Evolutionary conservation across 371 early-diverging fungal species (phyloP).

Genomic region (Syncephalis plumigaleata): DNA sequence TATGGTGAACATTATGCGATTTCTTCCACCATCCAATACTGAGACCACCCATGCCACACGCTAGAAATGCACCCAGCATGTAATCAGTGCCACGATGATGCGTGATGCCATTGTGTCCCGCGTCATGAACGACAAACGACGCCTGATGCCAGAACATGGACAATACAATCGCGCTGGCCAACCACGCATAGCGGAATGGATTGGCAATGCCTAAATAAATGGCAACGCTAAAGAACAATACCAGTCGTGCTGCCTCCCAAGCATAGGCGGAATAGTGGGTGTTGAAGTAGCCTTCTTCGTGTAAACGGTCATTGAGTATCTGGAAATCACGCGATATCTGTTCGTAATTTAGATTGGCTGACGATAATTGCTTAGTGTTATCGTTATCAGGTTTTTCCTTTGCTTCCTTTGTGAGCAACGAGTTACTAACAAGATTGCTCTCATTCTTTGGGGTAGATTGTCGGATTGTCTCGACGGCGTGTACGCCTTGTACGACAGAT

Average conservation of each 20-base stretch:
- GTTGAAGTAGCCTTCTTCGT: conserved; percentile 23
- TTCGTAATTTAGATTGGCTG: conserved; percentile 8
- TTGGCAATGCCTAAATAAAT: conserved; percentile 48
- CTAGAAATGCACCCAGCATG: conserved; percentile 64
- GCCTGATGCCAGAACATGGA: conserved; percentile 84
- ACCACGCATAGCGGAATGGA: conserved; percentile 23
- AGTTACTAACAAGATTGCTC: no score
- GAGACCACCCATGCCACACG: conserved; percentile 71
- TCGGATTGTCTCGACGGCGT: no score
- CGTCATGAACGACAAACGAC: conserved; percentile 86
- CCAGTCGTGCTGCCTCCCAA: conserved; percentile 50
- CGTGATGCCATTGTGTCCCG: conserved; percentile 86
- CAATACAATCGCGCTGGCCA: conserved; percentile 34
- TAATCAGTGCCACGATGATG: conserved; percentile 55
- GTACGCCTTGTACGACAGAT: no score
- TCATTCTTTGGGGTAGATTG: no score
- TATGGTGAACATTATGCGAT: conserved; percentile 89
- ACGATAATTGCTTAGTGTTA: conserved; percentile 3
- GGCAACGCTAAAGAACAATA: conserved; percentile 29
- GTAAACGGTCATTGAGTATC: conserved; percentile 40
- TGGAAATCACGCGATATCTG: conserved; percentile 27
- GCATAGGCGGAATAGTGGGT: conserved; percentile 62
- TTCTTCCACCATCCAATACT: conserved; percentile 94
- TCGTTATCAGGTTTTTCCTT: no score
- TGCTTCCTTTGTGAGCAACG: no score